Percentiles rank a stretch among this genome's conserved stretches.
Conservation (phyloP, 148 eudicot genomes). For the Silene conica region DNA sequence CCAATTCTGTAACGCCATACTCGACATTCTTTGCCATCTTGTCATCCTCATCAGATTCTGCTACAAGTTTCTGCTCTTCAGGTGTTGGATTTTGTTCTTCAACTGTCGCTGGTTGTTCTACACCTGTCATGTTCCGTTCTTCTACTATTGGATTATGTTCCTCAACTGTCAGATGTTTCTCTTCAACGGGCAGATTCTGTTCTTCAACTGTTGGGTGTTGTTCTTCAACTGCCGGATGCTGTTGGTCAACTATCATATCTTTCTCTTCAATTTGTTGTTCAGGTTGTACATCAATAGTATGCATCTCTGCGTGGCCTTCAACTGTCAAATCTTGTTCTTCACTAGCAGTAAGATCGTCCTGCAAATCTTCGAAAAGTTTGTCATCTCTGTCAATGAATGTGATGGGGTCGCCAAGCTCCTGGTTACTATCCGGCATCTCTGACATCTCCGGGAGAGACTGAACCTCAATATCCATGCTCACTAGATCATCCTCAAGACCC, state of each 20-base stretch:
- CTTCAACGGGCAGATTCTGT: no score
- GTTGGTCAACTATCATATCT: background rate
- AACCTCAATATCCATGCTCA: slow-evolving; percentile 24
- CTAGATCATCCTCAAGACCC: slow-evolving; percentile 23
- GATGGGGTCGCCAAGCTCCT: slow-evolving; percentile 36
- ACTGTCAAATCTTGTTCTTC: background rate
- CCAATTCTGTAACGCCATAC: background rate
- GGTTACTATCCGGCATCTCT: slow-evolving; percentile 34
- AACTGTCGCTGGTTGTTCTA: background rate
- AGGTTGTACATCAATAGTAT: background rate
- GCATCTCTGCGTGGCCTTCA: background rate
- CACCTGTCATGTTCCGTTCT: background rate
- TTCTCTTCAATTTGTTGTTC: slow-evolving; percentile 10
- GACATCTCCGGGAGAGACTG: slow-evolving; percentile 43
- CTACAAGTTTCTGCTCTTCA: slow-evolving; percentile 9
- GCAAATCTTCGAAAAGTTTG: background rate
- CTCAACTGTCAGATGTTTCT: background rate
- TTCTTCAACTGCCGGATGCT: background rate
- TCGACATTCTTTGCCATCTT: background rate
- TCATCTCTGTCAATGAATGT: background rate
- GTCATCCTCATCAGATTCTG: slow-evolving; percentile 14
- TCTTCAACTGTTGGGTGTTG: slow-evolving; percentile 4
- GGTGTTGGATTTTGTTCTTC: background rate
- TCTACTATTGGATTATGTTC: background rate
- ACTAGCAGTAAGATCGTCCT: background rate